Base-by-base conservation (phyloP, 2,329 filamentous ascomycete genomes). In the Neonectria faginata region DNA sequence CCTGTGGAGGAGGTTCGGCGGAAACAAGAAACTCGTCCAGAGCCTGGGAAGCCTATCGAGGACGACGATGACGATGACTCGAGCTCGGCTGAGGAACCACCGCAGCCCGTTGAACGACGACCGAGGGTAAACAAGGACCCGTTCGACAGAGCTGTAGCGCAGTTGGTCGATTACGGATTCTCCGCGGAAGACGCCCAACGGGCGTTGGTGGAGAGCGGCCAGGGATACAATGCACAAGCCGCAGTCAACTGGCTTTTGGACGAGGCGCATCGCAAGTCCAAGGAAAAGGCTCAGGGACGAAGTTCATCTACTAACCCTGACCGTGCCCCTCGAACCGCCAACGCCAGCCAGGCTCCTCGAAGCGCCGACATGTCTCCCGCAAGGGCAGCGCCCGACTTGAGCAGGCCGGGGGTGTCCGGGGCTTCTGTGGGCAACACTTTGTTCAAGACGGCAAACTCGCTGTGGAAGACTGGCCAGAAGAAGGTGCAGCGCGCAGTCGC, bases 391-490 rank as follows among this genome's bases (percentile, higher is more conserved):
- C 89, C 85, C 57, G 95, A 97, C 72, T 85, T 97, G 60, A 84
- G 92, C 16, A 93, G 95, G 74, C 86, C 91, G 48, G 95, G 96
- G n/a, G 39, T n/a, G 74, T 86, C 91, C 47, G 95, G 95, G 2
- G 89, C 93, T 6, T 91, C 94, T 36, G 85, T 98, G 74, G 92
- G 96, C 0, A 93, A 83, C 48, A 97, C 87, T 66, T 80, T 99
- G 12, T 89, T 98, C 78, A 99, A 99, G 78, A 96, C 94, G 3
- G 96, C 96, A 2, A 97, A 97, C 70, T 95, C 93, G 1, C 81
- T 98, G 0, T 99, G 96, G 96, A 99, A 97, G 77, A 92, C 92
- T 3, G 90, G 95, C 0, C 93, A 94, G 75, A 99, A 97, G 79
- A 94, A 93, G 76, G 88, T 98, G 62, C 93, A 97, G 74, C 93